phyloP scores from a whole-genome alignment of 768 basidiomycete genomes.

The Lactarius pseudohatsudake region DNA sequence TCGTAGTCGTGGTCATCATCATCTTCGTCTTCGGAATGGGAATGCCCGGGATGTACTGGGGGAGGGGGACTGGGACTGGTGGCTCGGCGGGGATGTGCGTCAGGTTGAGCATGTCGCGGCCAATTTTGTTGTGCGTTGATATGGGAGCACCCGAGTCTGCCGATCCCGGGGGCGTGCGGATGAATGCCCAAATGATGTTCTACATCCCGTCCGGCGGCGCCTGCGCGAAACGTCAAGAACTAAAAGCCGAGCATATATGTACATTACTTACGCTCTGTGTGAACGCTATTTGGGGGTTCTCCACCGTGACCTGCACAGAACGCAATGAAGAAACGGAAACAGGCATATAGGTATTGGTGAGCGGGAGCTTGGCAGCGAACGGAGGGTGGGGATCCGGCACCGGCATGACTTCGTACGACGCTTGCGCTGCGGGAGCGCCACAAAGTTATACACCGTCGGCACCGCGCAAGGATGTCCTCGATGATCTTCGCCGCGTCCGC shows the following conservation, averaged over 20 bases:
- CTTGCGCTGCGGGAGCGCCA: no score
- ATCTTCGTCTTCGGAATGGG: neutral
- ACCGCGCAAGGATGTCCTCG: no score
- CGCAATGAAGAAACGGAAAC: neutral
- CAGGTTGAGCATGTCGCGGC: slow-evolving; percentile 48
- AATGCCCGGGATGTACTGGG: neutral
- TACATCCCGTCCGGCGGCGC: slow-evolving; percentile 43
- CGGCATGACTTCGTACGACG: no score
- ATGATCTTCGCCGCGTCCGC: no score
- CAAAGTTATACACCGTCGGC: no score
- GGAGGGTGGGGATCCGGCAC: slow-evolving; percentile 40
- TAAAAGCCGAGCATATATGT: no score
- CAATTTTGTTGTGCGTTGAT: slow-evolving; percentile 47
- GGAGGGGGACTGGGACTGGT: neutral
- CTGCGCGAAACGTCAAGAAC: slow-evolving; percentile 33
- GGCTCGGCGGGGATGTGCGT: slow-evolving; percentile 34
- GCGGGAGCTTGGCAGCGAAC: slow-evolving; percentile 35
- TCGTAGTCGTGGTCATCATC: neutral
- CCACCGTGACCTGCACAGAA: neutral
- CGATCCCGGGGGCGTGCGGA: slow-evolving; percentile 41
- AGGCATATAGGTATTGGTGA: slow-evolving; percentile 38
- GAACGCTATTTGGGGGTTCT: slow-evolving; percentile 20
- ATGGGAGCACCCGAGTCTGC: slow-evolving; percentile 41
- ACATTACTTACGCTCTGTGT: neutral
- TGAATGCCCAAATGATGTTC: slow-evolving; percentile 61